Conservation (phyloP, 2,329 filamentous ascomycete genomes). For the Penicillium hesseltinei region DNA sequence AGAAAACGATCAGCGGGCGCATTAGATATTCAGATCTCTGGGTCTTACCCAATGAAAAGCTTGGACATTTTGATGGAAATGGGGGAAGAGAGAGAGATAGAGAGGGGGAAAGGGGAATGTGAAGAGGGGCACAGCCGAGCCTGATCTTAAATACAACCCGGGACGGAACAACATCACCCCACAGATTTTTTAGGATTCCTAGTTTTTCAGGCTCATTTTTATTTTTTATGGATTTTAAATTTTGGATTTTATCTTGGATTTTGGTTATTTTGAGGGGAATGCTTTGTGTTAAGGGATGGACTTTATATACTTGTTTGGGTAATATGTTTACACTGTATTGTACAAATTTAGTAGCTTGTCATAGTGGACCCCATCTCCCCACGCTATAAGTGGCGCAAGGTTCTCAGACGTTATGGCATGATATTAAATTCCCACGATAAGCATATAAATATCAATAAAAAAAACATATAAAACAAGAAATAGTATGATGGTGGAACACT, state of each 20-base stretch:
- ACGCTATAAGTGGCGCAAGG: not conserved
- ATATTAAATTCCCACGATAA: no score
- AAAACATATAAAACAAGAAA: not conserved
- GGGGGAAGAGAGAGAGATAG: not conserved
- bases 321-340: not conserved
- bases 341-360: not conserved
- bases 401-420: not conserved
- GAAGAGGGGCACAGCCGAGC: conserved; percentile 13
- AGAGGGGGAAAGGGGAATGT: conserved; percentile 2
- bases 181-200: conserved; percentile 4
- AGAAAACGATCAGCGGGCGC: not conserved
- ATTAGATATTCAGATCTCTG: not conserved
- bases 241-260: not conserved
- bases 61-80: conserved; percentile 13
- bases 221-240: not conserved
- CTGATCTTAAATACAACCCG: conserved; percentile 12
- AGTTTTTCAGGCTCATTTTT: conserved; percentile 8
- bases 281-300: not conserved
- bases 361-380: conserved; percentile 1
- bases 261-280: not conserved
- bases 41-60: conserved; percentile 12
- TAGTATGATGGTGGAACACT: not conserved
- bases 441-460: not conserved
- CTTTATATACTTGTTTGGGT: not conserved
- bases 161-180: conserved; percentile 11